Evolutionary conservation across 1,284 basidiomycete genomes (phyloP).

Genomic region (Cutaneotrichosporon sp.): DNA sequence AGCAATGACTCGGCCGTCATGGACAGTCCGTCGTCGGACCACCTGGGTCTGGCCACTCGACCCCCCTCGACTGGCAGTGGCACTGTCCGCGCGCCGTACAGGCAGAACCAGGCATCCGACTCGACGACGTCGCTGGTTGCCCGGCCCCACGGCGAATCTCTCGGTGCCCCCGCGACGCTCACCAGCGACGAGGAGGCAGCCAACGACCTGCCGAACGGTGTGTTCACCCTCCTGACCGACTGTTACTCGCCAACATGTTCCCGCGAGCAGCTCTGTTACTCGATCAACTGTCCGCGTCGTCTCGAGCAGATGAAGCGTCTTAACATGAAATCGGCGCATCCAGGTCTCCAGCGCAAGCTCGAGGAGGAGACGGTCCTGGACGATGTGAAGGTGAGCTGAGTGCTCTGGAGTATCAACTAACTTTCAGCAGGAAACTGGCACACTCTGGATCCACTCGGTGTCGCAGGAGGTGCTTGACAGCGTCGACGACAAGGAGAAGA

Average conservation of each 20-base stretch:
- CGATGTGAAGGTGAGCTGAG: slow-evolving; percentile 56
- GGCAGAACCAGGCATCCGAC: slow-evolving; percentile 8
- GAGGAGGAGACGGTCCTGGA: slow-evolving; percentile 79
- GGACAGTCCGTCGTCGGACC: slow-evolving; percentile 27
- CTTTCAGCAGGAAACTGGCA: slow-evolving; percentile 67
- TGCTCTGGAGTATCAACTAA: background rate
- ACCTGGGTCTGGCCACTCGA: slow-evolving; percentile 10
- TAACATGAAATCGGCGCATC: slow-evolving; percentile 79
- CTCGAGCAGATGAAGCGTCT: slow-evolving; percentile 89
- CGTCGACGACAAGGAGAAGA: slow-evolving; percentile 89
- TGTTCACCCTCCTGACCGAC: slow-evolving; percentile 93
- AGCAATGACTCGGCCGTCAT: slow-evolving; percentile 18
- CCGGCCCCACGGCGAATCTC: background rate
- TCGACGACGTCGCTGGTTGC: slow-evolving; percentile 24
- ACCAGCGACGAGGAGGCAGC: slow-evolving; percentile 35
- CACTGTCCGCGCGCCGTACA: slow-evolving; percentile 1
- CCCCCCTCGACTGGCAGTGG: slow-evolving; percentile 26
- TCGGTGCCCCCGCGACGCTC: background rate
- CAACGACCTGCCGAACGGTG: slow-evolving; percentile 78
- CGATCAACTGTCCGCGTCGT: slow-evolving; percentile 89
- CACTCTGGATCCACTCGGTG: slow-evolving; percentile 96
- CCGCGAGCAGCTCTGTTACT: slow-evolving; percentile 87
- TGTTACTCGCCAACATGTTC: slow-evolving; percentile 99
- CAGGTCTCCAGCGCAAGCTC: slow-evolving; percentile 66
- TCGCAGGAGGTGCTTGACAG: slow-evolving; percentile 89